Evolutionary conservation across 164 flowering plant species (phyloP), one percentile per base, ranked within the genome.

Genomic region (Platanus orientalis): DNA sequence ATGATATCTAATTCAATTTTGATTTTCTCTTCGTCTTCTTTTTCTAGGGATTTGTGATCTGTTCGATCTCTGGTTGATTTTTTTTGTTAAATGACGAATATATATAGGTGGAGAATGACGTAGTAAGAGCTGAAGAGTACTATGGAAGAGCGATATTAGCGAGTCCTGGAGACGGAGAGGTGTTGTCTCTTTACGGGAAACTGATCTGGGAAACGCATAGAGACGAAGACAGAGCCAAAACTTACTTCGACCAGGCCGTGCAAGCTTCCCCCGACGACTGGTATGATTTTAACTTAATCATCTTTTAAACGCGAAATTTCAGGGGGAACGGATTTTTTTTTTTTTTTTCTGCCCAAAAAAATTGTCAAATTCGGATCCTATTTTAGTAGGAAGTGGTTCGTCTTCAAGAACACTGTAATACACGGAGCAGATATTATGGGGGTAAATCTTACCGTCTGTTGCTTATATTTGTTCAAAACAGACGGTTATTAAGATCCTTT

Each of bases 81-180:
- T 20, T 16, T 58, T 19, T 20, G 32, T 21, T 24, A 25, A 11
- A 2, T 26, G 11, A 1, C 10, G 30, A 6, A n/a, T 7, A 9
- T 40, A 6, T 28, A 16, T 19, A 90, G 97, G 90, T 87, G 63
- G 85, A 78, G 73, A 74, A 64, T 53, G 88, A 91, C 62, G 25
- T 26, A 25, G 81, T 16, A 59, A 76, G 73, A 74, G 97, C 96
- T 9, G 93, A 84, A 52, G 90, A 87, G 71, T 91, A 75, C 51
- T 89, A 87, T 65, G 87, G 86, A 23, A 84, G 93, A 64, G 96
- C 96, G 11, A 84, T 91, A 19, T 63, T 91, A 51, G 86, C 85
- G 44, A 78, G 68, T 66, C 91, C 88, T 2, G 85, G 80, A 54
- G 96, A 88, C 47, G 97, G 92, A 40, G 92, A 87, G 56, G 65